phyloP scores from a whole-genome alignment of 1,139 yeast genomes.

The Zygosaccharomyces pseudobailii region DNA sequence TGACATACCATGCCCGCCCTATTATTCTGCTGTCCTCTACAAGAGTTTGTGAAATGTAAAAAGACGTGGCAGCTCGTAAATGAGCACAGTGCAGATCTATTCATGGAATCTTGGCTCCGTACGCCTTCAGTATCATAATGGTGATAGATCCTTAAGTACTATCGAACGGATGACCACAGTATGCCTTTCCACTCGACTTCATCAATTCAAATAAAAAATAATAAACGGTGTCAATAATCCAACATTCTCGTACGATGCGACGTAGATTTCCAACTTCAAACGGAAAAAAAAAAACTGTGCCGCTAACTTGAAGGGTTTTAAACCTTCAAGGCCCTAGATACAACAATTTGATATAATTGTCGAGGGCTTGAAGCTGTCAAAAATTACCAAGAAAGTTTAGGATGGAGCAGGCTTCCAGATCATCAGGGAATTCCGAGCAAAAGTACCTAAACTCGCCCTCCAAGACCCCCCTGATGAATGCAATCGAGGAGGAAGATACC shows the following conservation, averaged over 20 bases:
- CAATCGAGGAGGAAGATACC: conserved; percentile 26
- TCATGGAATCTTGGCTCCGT: too few relatives aligned
- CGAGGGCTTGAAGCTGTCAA: not conserved
- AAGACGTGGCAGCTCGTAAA: too few relatives aligned
- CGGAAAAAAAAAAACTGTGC: not conserved
- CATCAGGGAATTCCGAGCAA: not conserved
- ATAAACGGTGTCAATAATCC: not conserved
- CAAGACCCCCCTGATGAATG: conserved; percentile 26
- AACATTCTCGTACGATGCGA: not conserved
- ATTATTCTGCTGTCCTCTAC: too few relatives aligned
- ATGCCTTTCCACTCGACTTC: not conserved
- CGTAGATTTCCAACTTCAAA: not conserved
- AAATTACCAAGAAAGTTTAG: not conserved
- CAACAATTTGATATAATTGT: not conserved
- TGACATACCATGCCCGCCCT: too few relatives aligned
- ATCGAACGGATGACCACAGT: too few relatives aligned
- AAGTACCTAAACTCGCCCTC: not conserved
- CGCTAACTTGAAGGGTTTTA: conserved; percentile 2
- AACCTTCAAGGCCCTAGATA: not conserved
- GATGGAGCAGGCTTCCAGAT: not conserved
- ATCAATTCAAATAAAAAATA: not conserved
- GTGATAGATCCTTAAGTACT: too few relatives aligned
- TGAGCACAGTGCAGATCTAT: too few relatives aligned
- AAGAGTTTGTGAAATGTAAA: too few relatives aligned
- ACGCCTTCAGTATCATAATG: too few relatives aligned